Base-by-base conservation (phyloP, 2,329 filamentous ascomycete species). In the Aspergillus flavus region DNA sequence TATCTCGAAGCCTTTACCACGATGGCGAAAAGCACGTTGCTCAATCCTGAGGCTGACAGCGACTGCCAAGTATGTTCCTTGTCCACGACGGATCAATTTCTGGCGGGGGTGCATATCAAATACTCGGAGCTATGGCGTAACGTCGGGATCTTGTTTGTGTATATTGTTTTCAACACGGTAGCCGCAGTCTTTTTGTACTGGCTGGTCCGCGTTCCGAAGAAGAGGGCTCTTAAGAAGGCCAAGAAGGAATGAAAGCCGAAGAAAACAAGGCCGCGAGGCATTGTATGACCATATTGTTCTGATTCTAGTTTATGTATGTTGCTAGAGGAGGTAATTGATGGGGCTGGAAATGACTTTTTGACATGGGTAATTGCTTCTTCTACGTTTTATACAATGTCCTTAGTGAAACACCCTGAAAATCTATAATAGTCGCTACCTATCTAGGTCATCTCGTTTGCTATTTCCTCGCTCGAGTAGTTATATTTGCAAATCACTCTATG, bases 1-100 rank as follows among this genome's bases (percentile, higher is more conserved):
- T 93, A 92, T 69, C 88, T 90, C 0, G 81, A 80, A 1, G 76
- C 76, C 1, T 93, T 89, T 71, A 81, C 87, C 6, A 62, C 80
- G 0, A 79, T 75, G 0, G 76, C 75, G n/a, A 64, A 76, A 0
- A 90, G 89, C 0, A 89, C 88, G 65, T 78, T 94, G 11, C 78
- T 88, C 4, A 88, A 93, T 69, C 83, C 86, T 0, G 76, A 84
- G 4, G 86, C 85, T 0, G 87, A 80, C 0, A 71, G 74, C 0
- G 81, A 83, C 23, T 94, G 91, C 78, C 81, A 84, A 68, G 91
- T 73, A n/a, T 79, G 76, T 61, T 36, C 68, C 10, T 64, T 78
- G 43, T 64, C 67, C 2, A 67, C 53, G n/a, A 77, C 82, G 57
- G 79, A 85, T 52, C 81, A 87, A 55, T 68, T 89, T n/a, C 82